These are phyloP conservation scores for Citrus trifoliata DNA, from an alignment of 345 rosid species.

Conservation along the genomic window DNA sequence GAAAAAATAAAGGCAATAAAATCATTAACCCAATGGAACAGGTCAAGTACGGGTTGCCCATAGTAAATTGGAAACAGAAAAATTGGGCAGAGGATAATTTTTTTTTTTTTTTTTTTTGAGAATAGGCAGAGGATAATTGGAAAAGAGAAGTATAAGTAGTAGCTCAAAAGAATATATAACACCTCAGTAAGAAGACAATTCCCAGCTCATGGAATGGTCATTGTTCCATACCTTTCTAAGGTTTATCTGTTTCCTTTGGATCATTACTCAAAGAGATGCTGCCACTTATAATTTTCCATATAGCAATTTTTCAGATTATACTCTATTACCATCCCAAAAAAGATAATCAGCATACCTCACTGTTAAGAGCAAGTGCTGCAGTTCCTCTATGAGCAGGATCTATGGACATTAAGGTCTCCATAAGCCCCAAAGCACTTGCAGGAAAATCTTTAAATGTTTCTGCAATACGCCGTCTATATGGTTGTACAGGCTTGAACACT, in stretches of 20 bases:
- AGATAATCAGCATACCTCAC: conserved; percentile 54
- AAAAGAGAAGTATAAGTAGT: background rate
- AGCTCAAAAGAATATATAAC: background rate
- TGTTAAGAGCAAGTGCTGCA: conserved; percentile 68
- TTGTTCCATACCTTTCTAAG: background rate
- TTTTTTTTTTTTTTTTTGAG: no score
- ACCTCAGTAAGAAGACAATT: background rate
- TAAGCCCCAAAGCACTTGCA: conserved; percentile 51
- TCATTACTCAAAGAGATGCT: background rate
- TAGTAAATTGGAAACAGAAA: background rate
- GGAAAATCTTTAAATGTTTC: conserved; percentile 71
- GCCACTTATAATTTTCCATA: background rate
- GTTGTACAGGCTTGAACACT: conserved; percentile 74
- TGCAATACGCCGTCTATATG: conserved; percentile 62
- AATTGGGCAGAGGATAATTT: background rate
- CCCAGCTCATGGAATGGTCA: background rate
- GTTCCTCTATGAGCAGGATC: conserved; percentile 81
- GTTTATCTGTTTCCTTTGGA: background rate
- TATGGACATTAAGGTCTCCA: conserved; percentile 75
- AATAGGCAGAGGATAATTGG: background rate
- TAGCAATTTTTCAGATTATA: background rate
- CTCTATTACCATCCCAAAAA: background rate
- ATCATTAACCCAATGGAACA: background rate
- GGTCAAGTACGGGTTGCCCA: background rate
- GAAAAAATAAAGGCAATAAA: background rate